Evolutionary conservation across 495 filamentous ascomycete genomes (phyloP), one percentile per base, ranked within the genome.

Genomic region (Aspergillus baeticus): DNA sequence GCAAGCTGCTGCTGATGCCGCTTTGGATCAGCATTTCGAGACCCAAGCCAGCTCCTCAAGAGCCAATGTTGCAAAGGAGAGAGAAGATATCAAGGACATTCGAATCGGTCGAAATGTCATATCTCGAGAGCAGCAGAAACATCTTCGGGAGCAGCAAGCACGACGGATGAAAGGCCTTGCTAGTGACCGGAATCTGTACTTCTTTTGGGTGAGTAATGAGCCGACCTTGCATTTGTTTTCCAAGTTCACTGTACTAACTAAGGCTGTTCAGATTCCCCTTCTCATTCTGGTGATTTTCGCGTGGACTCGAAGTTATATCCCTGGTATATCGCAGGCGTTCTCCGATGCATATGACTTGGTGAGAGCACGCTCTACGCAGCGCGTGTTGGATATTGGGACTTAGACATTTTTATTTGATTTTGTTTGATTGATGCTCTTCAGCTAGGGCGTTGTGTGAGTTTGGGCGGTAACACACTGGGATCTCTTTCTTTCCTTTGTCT

Each of bases 121-220:
- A 42, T 91, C 88, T 5, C 81, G 80, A 50, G 85, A 90, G 63
- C 87, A 92, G 63, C 87, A 89, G 67, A 86, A 87, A 58, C 83
- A 87, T 58, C 77, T 91, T 33, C 71, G 85, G 46, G 78, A 84
- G 43, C 87, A 86, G 44, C 88, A 92, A 67, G 86, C 86, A 31
- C 78, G 81, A 57, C 88, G 87, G 62, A 82, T 91, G 67, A 92
- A 91, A 78, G 81, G 79, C 57, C 73, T 91, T 36, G 82, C 81
- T 38, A 85, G 81, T 58, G 90, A 95, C 66, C 79, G 86, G 61
- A 91, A 91, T 67, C 76, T 95, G 38, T 93, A 88, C 72, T 88
- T 92, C 67, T 77, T 95, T 65, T 95, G 90, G 90, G 90, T 92
- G 82, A 76, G 78, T 61, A 8, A n/a, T 14, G 2, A 0, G 5